Evolutionary conservation across 1,284 basidiomycete species (phyloP).

Genomic region (Heterobasidion occidentale): DNA sequence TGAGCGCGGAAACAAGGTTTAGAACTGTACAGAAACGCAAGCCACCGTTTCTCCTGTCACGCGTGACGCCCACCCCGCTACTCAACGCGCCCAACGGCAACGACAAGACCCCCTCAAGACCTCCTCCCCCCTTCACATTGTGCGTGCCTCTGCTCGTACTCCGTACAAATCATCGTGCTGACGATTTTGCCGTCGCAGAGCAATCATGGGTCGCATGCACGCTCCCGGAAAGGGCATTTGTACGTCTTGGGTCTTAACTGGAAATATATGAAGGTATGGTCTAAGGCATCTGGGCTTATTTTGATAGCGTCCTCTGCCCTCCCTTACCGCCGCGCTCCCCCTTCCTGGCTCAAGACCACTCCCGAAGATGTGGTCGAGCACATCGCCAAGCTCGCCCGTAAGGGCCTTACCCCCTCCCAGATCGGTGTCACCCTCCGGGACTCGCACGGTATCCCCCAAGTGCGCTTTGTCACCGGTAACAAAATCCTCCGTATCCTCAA

Average conservation of each 20-base stretch:
- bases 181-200: slow-evolving; percentile 17
- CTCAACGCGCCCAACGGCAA: slow-evolving; percentile 24
- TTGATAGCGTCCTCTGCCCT: slow-evolving; percentile 85
- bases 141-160: slow-evolving; percentile 14
- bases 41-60: slow-evolving; percentile 27
- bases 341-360: slow-evolving; percentile 95
- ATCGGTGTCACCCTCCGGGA: slow-evolving; percentile 98
- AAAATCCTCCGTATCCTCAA: slow-evolving; percentile 99
- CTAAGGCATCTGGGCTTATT: not conserved
- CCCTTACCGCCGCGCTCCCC: slow-evolving; percentile 93
- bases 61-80: slow-evolving; percentile 20
- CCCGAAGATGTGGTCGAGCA: slow-evolving; percentile 94
- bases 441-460: slow-evolving; percentile 95
- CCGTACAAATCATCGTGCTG: not conserved
- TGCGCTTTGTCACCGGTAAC: slow-evolving; percentile 98
- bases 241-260: slow-evolving; percentile 30
- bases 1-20: slow-evolving; percentile 32
- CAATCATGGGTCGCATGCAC: slow-evolving; percentile 89
- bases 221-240: slow-evolving; percentile 98
- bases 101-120: slow-evolving; percentile 34
- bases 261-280: not conserved
- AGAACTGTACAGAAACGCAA: slow-evolving; percentile 31
- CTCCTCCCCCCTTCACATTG: slow-evolving; percentile 26
- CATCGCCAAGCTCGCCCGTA: slow-evolving; percentile 95
- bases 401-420: slow-evolving; percentile 96